Conservation (phyloP, 192 early-diverging fungal genomes). For the Rhizoclosmatium globosum region DNA sequence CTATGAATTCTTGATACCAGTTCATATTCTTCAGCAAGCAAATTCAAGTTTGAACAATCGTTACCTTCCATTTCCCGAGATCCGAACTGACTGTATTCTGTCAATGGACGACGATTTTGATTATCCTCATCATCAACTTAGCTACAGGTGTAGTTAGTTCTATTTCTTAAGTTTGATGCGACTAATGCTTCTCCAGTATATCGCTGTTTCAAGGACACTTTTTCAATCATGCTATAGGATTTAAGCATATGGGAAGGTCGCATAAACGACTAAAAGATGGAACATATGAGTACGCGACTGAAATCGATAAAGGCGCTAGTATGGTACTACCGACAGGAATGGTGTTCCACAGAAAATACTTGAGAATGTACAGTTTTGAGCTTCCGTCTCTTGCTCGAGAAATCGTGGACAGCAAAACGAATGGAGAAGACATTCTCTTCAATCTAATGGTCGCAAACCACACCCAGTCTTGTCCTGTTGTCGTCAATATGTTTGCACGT, state of each 20-base stretch:
- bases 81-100: slow-evolving; percentile 45
- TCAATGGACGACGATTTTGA: slow-evolving; percentile 52
- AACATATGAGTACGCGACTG: slow-evolving; percentile 21
- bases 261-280: slow-evolving; percentile 22
- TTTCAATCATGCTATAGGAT: slow-evolving; percentile 38
- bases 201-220: slow-evolving; percentile 38
- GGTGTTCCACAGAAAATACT: slow-evolving; percentile 45
- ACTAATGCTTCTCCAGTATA: neutral
- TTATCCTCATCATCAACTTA: slow-evolving; percentile 41
- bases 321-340: slow-evolving; percentile 45
- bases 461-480: slow-evolving; percentile 37
- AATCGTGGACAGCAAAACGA: slow-evolving; percentile 42
- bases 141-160: slow-evolving; percentile 13
- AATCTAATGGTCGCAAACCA: slow-evolving; percentile 47
- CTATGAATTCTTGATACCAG: slow-evolving; percentile 25
- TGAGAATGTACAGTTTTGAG: slow-evolving; percentile 33
- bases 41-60: slow-evolving; percentile 44
- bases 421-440: slow-evolving; percentile 50
- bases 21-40: slow-evolving; percentile 35
- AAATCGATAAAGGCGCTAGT: slow-evolving; percentile 5
- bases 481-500: slow-evolving; percentile 34
- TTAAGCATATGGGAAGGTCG: slow-evolving; percentile 37
- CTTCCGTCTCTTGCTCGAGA: slow-evolving; percentile 30
- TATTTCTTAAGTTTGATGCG: neutral
- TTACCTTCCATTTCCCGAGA: slow-evolving; percentile 42